Conservation (phyloP, 176 grass and related monocot genomes). For the barley (Hordeum vulgare) region DNA sequence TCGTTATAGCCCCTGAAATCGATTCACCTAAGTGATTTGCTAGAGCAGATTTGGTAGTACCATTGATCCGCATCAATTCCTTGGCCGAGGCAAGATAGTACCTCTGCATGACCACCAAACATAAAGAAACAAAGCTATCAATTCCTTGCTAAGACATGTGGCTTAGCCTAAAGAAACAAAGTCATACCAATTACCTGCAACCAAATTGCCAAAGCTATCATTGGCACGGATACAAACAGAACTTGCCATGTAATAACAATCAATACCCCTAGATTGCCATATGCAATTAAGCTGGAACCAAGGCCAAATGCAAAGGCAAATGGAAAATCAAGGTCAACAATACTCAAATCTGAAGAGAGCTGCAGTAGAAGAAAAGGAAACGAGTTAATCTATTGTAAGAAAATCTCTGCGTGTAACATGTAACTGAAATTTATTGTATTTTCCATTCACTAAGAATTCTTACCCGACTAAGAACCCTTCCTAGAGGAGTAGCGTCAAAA, state of each 20-base stretch:
- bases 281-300: conserved; percentile 49
- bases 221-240: conserved; percentile 63
- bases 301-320: conserved; percentile 46
- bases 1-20: conserved; percentile 68
- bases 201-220: conserved; percentile 57
- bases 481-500: conserved; percentile 87
- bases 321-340: conserved; percentile 87
- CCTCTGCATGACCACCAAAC: conserved; percentile 40
- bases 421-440: background rate
- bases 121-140: background rate
- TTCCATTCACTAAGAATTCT: conserved; percentile 28
- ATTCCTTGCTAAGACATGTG: too few relatives aligned
- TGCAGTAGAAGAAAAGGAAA: conserved; percentile 6
- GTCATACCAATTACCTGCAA: conserved; percentile 68
- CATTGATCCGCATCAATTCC: conserved; percentile 63
- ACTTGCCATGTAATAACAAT: conserved; percentile 90
- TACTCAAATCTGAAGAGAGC: conserved; percentile 81
- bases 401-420: background rate
- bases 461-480: conserved; percentile 88
- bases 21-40: conserved; percentile 94
- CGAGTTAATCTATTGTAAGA: background rate
- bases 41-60: conserved; percentile 83
- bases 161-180: background rate
- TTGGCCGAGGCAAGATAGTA: conserved; percentile 87
- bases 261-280: conserved; percentile 72